Base-by-base conservation (phyloP, 1,139 yeast species). In the Taphrina wiesneri region DNA sequence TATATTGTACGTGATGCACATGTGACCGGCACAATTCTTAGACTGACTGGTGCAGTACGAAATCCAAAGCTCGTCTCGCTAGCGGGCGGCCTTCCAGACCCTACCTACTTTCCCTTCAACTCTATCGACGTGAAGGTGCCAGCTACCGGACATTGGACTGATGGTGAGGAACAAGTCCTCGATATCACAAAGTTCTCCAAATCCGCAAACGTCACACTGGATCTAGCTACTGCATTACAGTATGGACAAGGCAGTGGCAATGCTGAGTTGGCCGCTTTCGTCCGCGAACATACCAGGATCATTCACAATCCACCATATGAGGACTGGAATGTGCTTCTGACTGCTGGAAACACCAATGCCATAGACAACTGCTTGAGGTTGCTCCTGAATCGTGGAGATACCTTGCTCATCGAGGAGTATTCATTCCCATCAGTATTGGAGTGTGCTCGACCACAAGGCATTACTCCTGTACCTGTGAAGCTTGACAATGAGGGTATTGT, bases 21-120 rank as follows among this genome's bases (percentile, higher is more conserved):
- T 23, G 89, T 91, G 81, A 85, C 85, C 75, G 13, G 13, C 19
- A 4, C 7, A 43, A 19, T 34, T 15, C 26, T 21, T 5, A 26
- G 17, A 21, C 30, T 25, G 36, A 36, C 39, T 2, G 6, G 7
- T 30, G 88, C 87, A 79, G 88, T 80, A 75, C 80, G 81, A 56
- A 82, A 84, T 71, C 96, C 96, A 53, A 85, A 86, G 63, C 81
- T 93, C 75, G 86, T 92, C 67, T 91, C 91, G 74, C 84, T 93
- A 69, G 99, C 97, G 66, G 99, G 99, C 71, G 99, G 99, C 5
- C 83, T 93, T 72, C 99, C 99, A 21, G 79, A 90, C 73, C 80
- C 97, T 21, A 92, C 87, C 71, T 87, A 88, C 76, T 93, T 93
- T 83, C 99, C 99, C 62, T 90, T 92, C 83, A 90, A 90, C 73